Evolutionary conservation across 2,329 filamentous ascomycete genomes (phyloP), one percentile per base, ranked within the genome.

Genomic region (Hymenotorrendiella dingleyae): DNA sequence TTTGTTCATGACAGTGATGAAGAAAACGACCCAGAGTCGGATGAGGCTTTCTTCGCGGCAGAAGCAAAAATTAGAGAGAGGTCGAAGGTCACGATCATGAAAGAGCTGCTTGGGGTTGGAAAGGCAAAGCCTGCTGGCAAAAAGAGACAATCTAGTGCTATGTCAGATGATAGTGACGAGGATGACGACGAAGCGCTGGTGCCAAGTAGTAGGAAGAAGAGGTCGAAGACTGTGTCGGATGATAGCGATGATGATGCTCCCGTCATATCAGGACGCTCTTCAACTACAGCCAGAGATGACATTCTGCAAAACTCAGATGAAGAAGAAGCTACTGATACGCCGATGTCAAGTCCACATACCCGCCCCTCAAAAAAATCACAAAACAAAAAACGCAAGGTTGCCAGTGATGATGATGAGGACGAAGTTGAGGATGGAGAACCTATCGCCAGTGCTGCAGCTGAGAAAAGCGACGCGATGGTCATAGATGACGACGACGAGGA

Each of bases 1-100:
- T 91, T 81, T 56, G 84, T 98, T 38, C 78, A 84, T 45, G 81
- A 83, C 27, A 88, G 84, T 53, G 93, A 97, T 60, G 93, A 97
- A 40, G 89, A 95, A 54, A 82, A 76, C n/a, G 88, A 95, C 57
- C 80, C 76, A 24, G 87, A 89, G 35, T 76, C 78, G 43, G 78
- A 86, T 64, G 69, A 61, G 17, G 79, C 76, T 16, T 96, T 96
- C 65, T 96, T 91, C 64, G 80, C 74, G 2, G 90, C 96, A 64
- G 80, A 82, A 62, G n/a, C n/a, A n/a, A 67, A 74, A 50, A 71
- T 83, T 46, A 71, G 85, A 36, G 72, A 78, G 50, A 74, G 74
- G 38, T 43, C 46, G 5, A 62, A 59, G 8, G 48, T 54, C 17
- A 26, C 41, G 12, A 54, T 54, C 17, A 56, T 62, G 56, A 59